These are phyloP conservation scores for Luvunga scandens DNA, from an alignment of 345 rosid genomes.

Conservation along the genomic window DNA sequence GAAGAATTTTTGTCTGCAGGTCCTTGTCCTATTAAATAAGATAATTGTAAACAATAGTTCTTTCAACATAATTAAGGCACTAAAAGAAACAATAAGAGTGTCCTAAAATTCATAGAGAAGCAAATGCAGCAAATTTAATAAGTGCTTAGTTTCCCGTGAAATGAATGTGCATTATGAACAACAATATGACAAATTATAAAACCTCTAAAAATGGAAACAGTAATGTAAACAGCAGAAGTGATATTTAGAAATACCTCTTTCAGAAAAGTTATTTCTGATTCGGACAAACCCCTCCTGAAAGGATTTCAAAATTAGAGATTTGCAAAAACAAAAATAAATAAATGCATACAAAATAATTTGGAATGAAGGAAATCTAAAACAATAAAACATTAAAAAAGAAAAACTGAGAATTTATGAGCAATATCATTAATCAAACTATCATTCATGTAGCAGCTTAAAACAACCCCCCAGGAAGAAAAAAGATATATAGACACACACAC, in stretches of 20 bases:
- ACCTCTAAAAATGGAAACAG: slow-evolving; percentile 10
- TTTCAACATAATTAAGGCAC: not conserved
- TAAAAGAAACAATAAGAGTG: not conserved
- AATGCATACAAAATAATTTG: not conserved
- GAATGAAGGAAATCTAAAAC: not conserved
- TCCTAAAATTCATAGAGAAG: not conserved
- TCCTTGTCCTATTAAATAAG: slow-evolving; percentile 54
- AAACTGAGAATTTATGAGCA: not conserved
- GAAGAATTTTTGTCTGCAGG: slow-evolving; percentile 57
- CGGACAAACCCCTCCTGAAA: slow-evolving; percentile 92
- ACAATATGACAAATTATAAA: slow-evolving; percentile 1
- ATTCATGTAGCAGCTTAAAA: not conserved
- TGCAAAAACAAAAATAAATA: not conserved
- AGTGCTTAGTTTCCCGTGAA: not conserved
- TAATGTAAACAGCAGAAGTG: slow-evolving; percentile 13
- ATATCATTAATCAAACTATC: not conserved
- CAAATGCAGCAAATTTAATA: not conserved
- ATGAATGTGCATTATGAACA: not conserved
- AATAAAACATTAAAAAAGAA: not conserved
- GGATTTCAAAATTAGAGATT: slow-evolving; percentile 10
- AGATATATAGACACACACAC: no score
- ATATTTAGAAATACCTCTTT: slow-evolving; percentile 58
- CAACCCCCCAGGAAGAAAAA: not conserved
- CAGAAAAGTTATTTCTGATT: slow-evolving; percentile 72
- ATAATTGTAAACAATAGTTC: not conserved